phyloP scores from a whole-genome alignment of 1,284 basidiomycete species.

The Rhizoctonia solani region DNA sequence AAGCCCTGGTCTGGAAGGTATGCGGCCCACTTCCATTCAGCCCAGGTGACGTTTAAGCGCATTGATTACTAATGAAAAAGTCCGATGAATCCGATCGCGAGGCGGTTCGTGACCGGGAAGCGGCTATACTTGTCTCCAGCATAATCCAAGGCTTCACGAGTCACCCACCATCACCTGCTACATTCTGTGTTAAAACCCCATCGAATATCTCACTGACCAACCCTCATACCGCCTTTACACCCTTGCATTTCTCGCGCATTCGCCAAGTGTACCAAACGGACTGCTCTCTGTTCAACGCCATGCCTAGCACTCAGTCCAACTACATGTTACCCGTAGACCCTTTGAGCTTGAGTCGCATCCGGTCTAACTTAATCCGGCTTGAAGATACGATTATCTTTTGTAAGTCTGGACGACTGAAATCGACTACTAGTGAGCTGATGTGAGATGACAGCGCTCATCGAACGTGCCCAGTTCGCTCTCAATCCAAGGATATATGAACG shows the following conservation, averaged over 20 bases:
- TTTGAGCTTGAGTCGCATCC: slow-evolving; percentile 82
- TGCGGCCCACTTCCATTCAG: neutral
- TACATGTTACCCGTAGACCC: slow-evolving; percentile 74
- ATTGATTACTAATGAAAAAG: slow-evolving; percentile 12
- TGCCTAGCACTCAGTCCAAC: slow-evolving; percentile 53
- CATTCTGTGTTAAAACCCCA: slow-evolving; percentile 9
- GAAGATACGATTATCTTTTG: slow-evolving; percentile 98
- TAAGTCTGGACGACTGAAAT: slow-evolving; percentile 41
- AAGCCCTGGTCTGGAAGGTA: slow-evolving; percentile 4
- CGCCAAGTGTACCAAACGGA: slow-evolving; percentile 1
- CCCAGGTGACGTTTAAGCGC: slow-evolving; percentile 16
- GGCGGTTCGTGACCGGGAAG: slow-evolving; percentile 4
- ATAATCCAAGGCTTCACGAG: slow-evolving; percentile 22
- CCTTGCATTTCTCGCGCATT: slow-evolving; percentile 16
- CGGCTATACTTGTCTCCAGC: slow-evolving; percentile 17
- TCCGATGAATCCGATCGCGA: neutral
- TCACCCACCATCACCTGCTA: slow-evolving; percentile 18
- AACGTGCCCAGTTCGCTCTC: slow-evolving; percentile 94
- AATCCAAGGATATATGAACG: slow-evolving; percentile 89
- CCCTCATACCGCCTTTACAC: slow-evolving; percentile 10
- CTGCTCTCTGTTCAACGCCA: neutral
- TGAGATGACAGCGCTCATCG: slow-evolving; percentile 67
- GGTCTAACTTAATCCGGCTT: slow-evolving; percentile 83
- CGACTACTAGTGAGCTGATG: neutral
- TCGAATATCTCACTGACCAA: neutral